A percentile compares a stretch with the other conserved stretches of the same genome.
phyloP scores from a whole-genome alignment of 2,329 filamentous ascomycete species.

The Chaetomium sp. region DNA sequence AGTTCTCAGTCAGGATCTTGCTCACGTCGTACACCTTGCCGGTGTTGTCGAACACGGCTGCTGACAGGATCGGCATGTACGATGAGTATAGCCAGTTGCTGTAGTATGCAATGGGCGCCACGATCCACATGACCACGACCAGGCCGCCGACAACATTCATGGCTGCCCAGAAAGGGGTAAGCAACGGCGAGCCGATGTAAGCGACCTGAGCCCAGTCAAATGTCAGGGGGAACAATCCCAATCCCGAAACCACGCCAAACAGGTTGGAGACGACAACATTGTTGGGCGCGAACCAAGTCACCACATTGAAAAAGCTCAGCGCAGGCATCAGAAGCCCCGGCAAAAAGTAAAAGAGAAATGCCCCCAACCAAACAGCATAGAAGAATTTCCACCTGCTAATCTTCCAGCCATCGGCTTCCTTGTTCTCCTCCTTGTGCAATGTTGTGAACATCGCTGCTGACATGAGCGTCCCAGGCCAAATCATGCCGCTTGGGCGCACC shows the following conservation, averaged over 20 bases:
- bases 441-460: slow-evolving; percentile 86
- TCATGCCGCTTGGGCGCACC: slow-evolving; percentile 80
- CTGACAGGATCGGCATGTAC: slow-evolving; percentile 81
- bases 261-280: slow-evolving; percentile 82
- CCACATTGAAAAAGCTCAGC: slow-evolving; percentile 80
- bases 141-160: slow-evolving; percentile 78
- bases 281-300: slow-evolving; percentile 83
- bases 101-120: slow-evolving; percentile 76
- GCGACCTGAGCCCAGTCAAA: slow-evolving; percentile 92
- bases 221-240: slow-evolving; percentile 77
- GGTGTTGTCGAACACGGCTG: slow-evolving; percentile 78
- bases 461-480: slow-evolving; percentile 84
- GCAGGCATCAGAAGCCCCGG: slow-evolving; percentile 77
- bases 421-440: slow-evolving; percentile 78
- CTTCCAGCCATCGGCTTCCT: slow-evolving; percentile 72
- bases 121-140: slow-evolving; percentile 77
- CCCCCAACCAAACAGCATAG: slow-evolving; percentile 61
- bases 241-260: slow-evolving; percentile 77
- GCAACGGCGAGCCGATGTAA: slow-evolving; percentile 75
- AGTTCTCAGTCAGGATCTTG: slow-evolving; percentile 70
- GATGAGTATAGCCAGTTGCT: slow-evolving; percentile 71
- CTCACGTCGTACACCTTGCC: slow-evolving; percentile 75
- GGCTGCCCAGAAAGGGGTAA: slow-evolving; percentile 81
- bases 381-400: slow-evolving; percentile 83
- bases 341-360: slow-evolving; percentile 78